phyloP scores from a whole-genome alignment of 148 eudicot genomes.

The Gaultheria prostrata region DNA sequence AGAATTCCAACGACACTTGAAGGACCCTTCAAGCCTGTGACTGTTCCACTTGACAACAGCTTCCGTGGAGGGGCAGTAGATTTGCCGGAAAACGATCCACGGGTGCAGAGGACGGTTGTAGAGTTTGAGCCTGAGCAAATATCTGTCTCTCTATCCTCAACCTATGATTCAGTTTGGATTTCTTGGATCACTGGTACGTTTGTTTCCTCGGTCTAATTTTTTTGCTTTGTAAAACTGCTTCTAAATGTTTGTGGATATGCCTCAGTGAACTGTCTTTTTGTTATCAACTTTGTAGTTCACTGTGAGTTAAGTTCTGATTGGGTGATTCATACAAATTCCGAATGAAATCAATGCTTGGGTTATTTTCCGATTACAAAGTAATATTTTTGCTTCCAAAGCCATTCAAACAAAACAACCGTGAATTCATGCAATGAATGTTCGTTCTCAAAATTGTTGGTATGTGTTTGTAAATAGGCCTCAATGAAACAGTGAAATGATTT shows the following conservation, averaged over 20 bases:
- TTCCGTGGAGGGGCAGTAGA: slow-evolving; percentile 76
- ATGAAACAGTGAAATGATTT: slow-evolving; percentile 1
- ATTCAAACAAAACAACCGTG: background rate
- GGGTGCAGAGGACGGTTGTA: slow-evolving; percentile 56
- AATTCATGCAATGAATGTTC: background rate
- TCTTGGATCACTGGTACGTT: slow-evolving; percentile 91
- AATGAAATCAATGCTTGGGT: background rate
- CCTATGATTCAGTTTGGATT: slow-evolving; percentile 84
- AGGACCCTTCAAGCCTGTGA: slow-evolving; percentile 84
- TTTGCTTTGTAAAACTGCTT: background rate
- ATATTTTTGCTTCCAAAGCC: background rate
- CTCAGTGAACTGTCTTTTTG: background rate
- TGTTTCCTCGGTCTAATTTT: background rate
- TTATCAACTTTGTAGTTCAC: background rate
- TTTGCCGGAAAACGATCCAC: slow-evolving; percentile 73
- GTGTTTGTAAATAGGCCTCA: background rate
- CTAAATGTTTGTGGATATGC: background rate
- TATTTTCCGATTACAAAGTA: background rate
- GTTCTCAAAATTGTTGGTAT: background rate
- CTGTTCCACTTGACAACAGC: slow-evolving; percentile 58
- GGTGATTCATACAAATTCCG: background rate
- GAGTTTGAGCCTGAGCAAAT: slow-evolving; percentile 89
- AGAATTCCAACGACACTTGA: slow-evolving; percentile 65
- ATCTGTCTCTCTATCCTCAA: slow-evolving; percentile 68
- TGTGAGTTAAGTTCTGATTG: background rate